Evolutionary conservation across 305 asterid genomes (phyloP).

Genomic region (Fraxinus sp.): DNA sequence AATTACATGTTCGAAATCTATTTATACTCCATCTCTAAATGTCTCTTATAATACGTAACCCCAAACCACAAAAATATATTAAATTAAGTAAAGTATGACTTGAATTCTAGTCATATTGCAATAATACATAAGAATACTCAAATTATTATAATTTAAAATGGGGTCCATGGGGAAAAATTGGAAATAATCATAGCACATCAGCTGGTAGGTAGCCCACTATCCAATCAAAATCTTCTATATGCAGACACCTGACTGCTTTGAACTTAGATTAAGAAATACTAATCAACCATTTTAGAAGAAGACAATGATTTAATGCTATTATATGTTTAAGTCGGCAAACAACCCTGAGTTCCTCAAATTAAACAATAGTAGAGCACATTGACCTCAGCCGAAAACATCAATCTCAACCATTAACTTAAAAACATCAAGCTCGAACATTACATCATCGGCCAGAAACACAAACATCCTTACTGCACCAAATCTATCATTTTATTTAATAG

Average conservation of each 20-base stretch:
- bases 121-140: neutral
- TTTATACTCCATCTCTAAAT: neutral
- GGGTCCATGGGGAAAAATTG: slow-evolving; percentile 11
- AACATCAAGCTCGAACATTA: neutral
- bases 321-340: slow-evolving; percentile 15
- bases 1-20: slow-evolving; percentile 7
- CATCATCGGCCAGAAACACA: neutral
- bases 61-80: slow-evolving; percentile 11
- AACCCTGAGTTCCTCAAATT: slow-evolving; percentile 23
- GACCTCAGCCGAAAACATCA: slow-evolving; percentile 6
- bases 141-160: slow-evolving; percentile 6
- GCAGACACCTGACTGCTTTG: slow-evolving; percentile 21
- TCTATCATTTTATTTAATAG: neutral
- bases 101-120: slow-evolving; percentile 4
- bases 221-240: slow-evolving; percentile 24
- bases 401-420: neutral
- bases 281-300: slow-evolving; percentile 10
- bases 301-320: slow-evolving; percentile 20
- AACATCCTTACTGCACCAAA: neutral
- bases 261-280: slow-evolving; percentile 19
- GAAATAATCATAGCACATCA: slow-evolving; percentile 12
- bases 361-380: slow-evolving; percentile 4
- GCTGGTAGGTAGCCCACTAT: slow-evolving; percentile 21
- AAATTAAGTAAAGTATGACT: slow-evolving; percentile 15
- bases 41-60: slow-evolving; percentile 1